Conservation (phyloP, 768 basidiomycete genomes). For the Boletus pseudo-olivaceus region DNA sequence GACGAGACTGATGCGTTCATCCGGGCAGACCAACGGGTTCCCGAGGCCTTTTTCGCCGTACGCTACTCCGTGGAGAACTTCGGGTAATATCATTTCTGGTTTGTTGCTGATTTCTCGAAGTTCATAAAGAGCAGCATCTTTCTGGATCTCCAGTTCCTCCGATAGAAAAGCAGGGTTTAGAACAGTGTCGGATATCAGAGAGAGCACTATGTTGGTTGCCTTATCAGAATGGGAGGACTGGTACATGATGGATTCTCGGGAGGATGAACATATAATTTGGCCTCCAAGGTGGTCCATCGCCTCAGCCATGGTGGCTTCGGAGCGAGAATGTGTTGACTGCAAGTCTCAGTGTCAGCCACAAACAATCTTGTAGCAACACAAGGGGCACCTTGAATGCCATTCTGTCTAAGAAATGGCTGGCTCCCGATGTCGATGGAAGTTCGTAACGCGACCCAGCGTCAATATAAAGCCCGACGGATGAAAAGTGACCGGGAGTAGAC, state of each 20-base stretch:
- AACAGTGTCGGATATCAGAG: slow-evolving; percentile 89
- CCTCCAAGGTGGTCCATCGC: slow-evolving; percentile 85
- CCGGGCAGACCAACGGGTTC: slow-evolving; percentile 87
- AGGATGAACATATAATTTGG: slow-evolving; percentile 87
- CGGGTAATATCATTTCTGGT: slow-evolving; percentile 91
- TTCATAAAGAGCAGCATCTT: slow-evolving; percentile 88
- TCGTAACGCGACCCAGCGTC: slow-evolving; percentile 95
- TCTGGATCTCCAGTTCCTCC: slow-evolving; percentile 80
- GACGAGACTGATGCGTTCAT: slow-evolving; percentile 71
- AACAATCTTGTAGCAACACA: background rate
- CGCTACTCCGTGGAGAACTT: slow-evolving; percentile 83
- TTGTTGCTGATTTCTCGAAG: slow-evolving; percentile 82
- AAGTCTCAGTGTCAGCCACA: slow-evolving; percentile 1
- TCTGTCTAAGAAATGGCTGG: slow-evolving; percentile 89
- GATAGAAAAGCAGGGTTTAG: slow-evolving; percentile 68
- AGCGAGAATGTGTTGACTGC: slow-evolving; percentile 71
- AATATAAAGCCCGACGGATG: slow-evolving; percentile 88
- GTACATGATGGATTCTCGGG: slow-evolving; percentile 95
- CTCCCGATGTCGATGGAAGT: slow-evolving; percentile 64
- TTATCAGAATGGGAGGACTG: slow-evolving; percentile 92
- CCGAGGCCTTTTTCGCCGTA: slow-evolving; percentile 77
- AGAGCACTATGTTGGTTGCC: slow-evolving; percentile 76
- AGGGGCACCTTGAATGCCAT: slow-evolving; percentile 90
- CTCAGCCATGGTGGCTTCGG: slow-evolving; percentile 72
- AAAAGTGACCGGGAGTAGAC: slow-evolving; percentile 88